These are phyloP conservation scores for Ganoderma sp. DNA, from an alignment of 1,284 basidiomycete species.

Conservation along the genomic window DNA sequence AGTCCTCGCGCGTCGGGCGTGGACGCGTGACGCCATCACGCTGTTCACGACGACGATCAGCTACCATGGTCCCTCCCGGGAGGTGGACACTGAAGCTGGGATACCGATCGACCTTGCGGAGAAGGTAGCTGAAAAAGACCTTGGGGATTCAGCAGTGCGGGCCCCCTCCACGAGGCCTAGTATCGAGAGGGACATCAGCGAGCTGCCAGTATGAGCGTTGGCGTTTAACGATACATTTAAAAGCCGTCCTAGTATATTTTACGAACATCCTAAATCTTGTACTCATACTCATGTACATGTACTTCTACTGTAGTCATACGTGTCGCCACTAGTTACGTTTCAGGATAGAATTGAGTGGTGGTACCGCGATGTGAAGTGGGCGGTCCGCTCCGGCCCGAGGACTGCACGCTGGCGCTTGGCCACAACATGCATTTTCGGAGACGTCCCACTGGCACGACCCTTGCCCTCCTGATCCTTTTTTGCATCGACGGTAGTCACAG, in stretches of 20 bases:
- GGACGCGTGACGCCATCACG: conserved; percentile 32
- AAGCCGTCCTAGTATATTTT: not conserved
- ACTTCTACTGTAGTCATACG: not conserved
- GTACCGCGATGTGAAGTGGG: not conserved
- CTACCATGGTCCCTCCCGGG: conserved; percentile 22
- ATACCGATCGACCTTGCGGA: conserved; percentile 1
- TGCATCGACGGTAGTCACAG: no score
- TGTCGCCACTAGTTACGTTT: not conserved
- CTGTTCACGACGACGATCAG: conserved; percentile 31
- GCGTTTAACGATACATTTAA: not conserved
- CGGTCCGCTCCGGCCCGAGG: not conserved
- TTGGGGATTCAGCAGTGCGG: not conserved
- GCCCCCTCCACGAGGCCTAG: not conserved
- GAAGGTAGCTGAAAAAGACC: conserved; percentile 5
- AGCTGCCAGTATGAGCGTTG: not conserved
- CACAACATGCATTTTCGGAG: no score
- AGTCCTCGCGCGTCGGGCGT: conserved; percentile 41
- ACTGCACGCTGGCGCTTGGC: no score
- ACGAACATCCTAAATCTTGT: not conserved
- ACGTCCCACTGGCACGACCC: no score
- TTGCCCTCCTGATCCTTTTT: not conserved
- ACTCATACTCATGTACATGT: not conserved
- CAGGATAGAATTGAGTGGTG: not conserved
- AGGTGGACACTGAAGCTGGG: conserved; percentile 13
- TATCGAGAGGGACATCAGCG: not conserved